phyloP scores from a whole-genome alignment of 1,139 yeast genomes.

The Taiozyma sp. region DNA sequence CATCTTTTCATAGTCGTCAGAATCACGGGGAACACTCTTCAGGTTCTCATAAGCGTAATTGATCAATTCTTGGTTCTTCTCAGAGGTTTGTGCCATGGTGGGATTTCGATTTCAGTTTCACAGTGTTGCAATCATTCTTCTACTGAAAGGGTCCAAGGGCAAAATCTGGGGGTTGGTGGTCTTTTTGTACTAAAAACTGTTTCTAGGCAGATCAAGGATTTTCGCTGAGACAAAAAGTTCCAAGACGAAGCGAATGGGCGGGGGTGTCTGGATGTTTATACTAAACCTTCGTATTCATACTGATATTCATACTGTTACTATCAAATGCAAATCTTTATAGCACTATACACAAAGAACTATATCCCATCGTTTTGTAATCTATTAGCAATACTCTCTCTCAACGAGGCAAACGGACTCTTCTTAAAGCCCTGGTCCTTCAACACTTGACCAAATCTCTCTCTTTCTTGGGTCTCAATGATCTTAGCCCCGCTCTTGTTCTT shows the following conservation, averaged over 20 bases:
- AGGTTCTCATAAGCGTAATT: constrained; percentile 19
- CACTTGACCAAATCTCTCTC: constrained; percentile 47
- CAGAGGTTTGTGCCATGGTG: constrained; percentile 17
- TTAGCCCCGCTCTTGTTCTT: constrained; percentile 51
- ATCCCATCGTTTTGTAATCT: constrained; percentile 6
- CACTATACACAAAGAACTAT: not conserved
- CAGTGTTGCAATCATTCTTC: not conserved
- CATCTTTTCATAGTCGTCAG: constrained; percentile 40
- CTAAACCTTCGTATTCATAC: too few species aligned
- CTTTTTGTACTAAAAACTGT: too few species aligned
- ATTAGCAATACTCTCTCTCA: constrained; percentile 35
- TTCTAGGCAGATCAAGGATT: not conserved
- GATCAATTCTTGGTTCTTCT: constrained; percentile 18
- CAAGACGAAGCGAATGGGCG: not conserved
- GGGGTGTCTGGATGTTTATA: too few species aligned
- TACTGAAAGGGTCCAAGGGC: not conserved
- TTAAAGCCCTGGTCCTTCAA: constrained; percentile 47
- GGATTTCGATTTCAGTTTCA: not conserved
- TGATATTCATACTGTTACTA: too few species aligned
- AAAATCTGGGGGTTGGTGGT: too few species aligned
- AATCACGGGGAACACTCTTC: constrained; percentile 33
- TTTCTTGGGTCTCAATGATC: constrained; percentile 47
- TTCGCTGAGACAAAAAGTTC: not conserved
- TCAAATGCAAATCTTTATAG: not conserved
- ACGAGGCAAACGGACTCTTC: constrained; percentile 51